A percentile compares a stretch with the other conserved stretches of the same genome.
Conservation (phyloP, 1,284 basidiomycete genomes). For the Clitocybe nebularis region DNA sequence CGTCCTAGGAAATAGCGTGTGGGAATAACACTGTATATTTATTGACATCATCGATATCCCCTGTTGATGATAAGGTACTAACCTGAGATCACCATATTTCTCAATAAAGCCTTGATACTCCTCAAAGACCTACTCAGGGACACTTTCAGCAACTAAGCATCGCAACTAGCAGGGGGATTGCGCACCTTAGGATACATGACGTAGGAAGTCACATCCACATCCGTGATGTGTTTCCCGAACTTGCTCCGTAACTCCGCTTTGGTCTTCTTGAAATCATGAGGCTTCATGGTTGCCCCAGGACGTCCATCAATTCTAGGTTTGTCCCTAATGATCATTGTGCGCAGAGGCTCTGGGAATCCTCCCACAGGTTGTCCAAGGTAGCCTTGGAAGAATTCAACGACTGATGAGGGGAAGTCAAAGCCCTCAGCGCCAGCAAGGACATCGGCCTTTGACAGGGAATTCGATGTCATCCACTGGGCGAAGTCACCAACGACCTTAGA, state of each 20-base stretch:
- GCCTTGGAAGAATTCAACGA: slow-evolving; percentile 97
- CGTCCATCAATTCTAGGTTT: slow-evolving; percentile 92
- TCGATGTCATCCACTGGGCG: slow-evolving; percentile 98
- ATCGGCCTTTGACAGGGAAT: slow-evolving; percentile 84
- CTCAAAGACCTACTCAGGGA: slow-evolving; percentile 89
- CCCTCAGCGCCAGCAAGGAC: slow-evolving; percentile 84
- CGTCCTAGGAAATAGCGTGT: slow-evolving; percentile 97
- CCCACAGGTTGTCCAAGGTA: slow-evolving; percentile 96
- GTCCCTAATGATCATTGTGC: slow-evolving; percentile 89
- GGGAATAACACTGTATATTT: slow-evolving; percentile 72
- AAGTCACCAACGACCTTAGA: slow-evolving; percentile 99
- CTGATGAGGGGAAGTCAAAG: slow-evolving; percentile 96
- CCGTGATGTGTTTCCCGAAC: slow-evolving; percentile 93
- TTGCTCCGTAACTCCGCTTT: slow-evolving; percentile 90
- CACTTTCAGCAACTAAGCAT: too few relatives aligned
- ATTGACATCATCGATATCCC: slow-evolving; percentile 9
- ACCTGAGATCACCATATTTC: slow-evolving; percentile 95
- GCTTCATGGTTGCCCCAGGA: slow-evolving; percentile 84
- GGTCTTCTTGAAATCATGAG: slow-evolving; percentile 94
- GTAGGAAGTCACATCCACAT: slow-evolving; percentile 91
- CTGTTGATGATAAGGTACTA: slow-evolving; percentile 19
- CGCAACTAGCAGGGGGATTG: too few relatives aligned
- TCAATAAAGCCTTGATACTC: slow-evolving; percentile 94
- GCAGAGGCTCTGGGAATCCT: slow-evolving; percentile 97
- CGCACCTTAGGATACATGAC: slow-evolving; percentile 92